These are phyloP conservation scores for Leptosphaerulina australis DNA, from an alignment of 2,329 filamentous ascomycete species.

Conservation along the genomic window DNA sequence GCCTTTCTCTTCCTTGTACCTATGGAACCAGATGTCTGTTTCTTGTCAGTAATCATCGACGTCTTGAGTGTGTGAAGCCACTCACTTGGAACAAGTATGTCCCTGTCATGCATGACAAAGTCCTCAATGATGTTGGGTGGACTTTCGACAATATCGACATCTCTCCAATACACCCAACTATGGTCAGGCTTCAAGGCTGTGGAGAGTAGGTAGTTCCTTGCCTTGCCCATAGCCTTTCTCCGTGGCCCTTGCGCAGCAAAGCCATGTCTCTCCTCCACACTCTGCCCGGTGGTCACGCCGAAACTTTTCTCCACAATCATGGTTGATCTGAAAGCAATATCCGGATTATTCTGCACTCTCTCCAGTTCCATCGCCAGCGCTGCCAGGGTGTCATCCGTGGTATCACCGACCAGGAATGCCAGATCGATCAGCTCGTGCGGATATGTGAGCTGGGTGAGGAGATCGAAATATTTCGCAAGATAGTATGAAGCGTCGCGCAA, in stretches of 20 bases:
- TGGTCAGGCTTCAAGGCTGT: conserved; percentile 89
- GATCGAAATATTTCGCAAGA: conserved; percentile 89
- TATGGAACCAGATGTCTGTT: conserved; percentile 94
- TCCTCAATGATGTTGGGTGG: conserved; percentile 89
- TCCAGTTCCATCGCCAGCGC: conserved; percentile 83
- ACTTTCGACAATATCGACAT: conserved; percentile 94
- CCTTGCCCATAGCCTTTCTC: conserved; percentile 86
- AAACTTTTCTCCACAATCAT: conserved; percentile 93
- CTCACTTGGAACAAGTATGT: conserved; percentile 94
- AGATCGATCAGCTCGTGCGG: conserved; percentile 95
- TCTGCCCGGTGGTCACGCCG: conserved; percentile 73
- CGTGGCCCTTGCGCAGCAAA: conserved; percentile 89
- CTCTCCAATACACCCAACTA: conserved; percentile 98
- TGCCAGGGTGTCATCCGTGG: conserved; percentile 88
- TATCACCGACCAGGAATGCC: conserved; percentile 92
- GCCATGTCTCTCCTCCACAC: conserved; percentile 80
- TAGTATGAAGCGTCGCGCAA: conserved; percentile 85
- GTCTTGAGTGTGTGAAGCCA: conserved; percentile 20
- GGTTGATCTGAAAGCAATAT: conserved; percentile 84
- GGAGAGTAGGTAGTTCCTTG: conserved; percentile 88
- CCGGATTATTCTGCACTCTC: conserved; percentile 78
- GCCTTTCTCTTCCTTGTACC: conserved; percentile 73
- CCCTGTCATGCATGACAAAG: conserved; percentile 90
- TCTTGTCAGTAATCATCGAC: conserved; percentile 15
- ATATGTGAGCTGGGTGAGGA: conserved; percentile 87